phyloP scores from a whole-genome alignment of 371 early-diverging fungal genomes.

The Mucor indicus region DNA sequence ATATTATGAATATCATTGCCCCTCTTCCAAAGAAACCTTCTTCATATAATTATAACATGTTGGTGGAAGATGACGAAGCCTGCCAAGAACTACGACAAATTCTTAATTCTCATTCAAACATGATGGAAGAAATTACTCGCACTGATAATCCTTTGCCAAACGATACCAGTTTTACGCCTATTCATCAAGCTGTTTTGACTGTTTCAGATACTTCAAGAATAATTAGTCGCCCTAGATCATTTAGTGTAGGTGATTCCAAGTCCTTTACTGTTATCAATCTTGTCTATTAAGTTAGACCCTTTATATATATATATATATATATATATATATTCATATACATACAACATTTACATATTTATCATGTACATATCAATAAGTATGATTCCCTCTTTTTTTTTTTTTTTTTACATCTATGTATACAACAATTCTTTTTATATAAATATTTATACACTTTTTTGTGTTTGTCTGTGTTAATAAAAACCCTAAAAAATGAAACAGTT shows the following conservation, averaged over 20 bases:
- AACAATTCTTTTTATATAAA: too few relatives aligned
- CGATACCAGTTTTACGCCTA: conserved; percentile 22
- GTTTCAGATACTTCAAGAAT: conserved; percentile 4
- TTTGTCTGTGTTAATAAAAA: too few relatives aligned
- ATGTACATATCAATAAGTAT: too few relatives aligned
- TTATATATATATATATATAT: not conserved
- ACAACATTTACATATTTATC: too few relatives aligned
- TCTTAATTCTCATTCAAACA: conserved; percentile 8
- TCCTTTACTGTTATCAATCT: conserved; percentile 10
- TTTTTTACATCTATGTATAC: too few relatives aligned
- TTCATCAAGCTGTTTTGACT: conserved; percentile 6
- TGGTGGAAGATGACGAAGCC: conserved; percentile 17
- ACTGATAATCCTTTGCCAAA: conserved; percentile 30
- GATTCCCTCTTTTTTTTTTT: not conserved
- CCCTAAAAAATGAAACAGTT: too few relatives aligned
- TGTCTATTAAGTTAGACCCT: conserved; percentile 10
- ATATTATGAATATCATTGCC: conserved; percentile 24
- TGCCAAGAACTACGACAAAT: conserved; percentile 28
- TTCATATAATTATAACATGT: not conserved
- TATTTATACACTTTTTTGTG: too few relatives aligned
- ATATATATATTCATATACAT: not conserved
- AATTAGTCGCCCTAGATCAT: conserved; percentile 22
- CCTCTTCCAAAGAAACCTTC: conserved; percentile 26
- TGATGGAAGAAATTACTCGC: conserved; percentile 16
- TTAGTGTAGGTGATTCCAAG: conserved; percentile 25